Percentiles rank a stretch among this genome's conserved stretches.
Evolutionary conservation across 2,329 filamentous ascomycete species (phyloP).

Genomic region (Trichoderma atrobrunneum): DNA sequence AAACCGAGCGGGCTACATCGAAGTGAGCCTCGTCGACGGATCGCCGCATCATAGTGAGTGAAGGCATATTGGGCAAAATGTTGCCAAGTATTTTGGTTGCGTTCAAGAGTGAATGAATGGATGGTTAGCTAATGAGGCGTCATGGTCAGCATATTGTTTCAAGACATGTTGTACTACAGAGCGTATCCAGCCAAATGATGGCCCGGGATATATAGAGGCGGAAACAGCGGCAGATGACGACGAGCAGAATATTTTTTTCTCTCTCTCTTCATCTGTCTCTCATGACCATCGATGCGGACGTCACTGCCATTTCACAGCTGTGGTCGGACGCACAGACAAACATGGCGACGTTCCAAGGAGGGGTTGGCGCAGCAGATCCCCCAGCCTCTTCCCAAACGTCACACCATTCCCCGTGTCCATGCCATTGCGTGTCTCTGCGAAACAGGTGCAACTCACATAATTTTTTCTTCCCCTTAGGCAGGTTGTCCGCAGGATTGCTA

Average conservation of each 20-base stretch:
- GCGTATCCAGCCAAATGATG: neutral
- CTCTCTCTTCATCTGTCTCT: neutral
- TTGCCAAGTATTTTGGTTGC: neutral
- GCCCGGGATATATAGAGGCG: neutral
- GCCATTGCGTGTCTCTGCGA: slow-evolving; percentile 14
- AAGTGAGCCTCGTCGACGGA: slow-evolving; percentile 14
- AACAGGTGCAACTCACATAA: slow-evolving; percentile 18
- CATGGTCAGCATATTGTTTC: slow-evolving; percentile 13
- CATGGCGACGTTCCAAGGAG: slow-evolving; percentile 15
- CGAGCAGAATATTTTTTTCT: neutral
- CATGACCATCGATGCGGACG: neutral
- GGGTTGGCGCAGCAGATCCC: slow-evolving; percentile 11
- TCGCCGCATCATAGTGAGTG: slow-evolving; percentile 17
- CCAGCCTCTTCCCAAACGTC: slow-evolving; percentile 12
- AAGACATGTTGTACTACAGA: neutral
- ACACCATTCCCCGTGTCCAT: slow-evolving; percentile 15
- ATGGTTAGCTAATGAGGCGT: neutral
- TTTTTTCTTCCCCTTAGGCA: neutral
- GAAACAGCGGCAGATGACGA: neutral
- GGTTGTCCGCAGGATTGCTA: neutral
- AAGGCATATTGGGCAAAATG: slow-evolving; percentile 19
- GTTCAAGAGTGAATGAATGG: slow-evolving; percentile 10
- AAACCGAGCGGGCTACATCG: slow-evolving; percentile 5
- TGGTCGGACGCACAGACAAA: slow-evolving; percentile 1
- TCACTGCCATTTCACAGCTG: slow-evolving; percentile 3